Base-by-base conservation (phyloP, 352 stramenopile genomes). In the Globisporangium apiculatum region DNA sequence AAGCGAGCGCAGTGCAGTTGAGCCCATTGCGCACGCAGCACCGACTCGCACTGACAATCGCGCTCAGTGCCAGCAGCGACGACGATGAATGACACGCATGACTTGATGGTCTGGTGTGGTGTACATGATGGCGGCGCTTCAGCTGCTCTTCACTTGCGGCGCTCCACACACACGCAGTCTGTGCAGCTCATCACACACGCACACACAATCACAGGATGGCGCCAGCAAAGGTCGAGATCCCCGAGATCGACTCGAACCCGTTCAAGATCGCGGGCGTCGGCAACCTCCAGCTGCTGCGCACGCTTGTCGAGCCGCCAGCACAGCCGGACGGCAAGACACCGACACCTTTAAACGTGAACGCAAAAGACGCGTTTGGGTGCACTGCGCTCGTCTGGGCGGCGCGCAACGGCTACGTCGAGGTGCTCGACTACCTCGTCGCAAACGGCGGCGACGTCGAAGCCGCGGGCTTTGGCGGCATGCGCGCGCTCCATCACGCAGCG, bases 221-320 rank as follows among this genome's bases (percentile, higher is more conserved):
- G 15, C 60, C 55, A 48, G 51, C 57, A n/a, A 94, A 92, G 71
- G 71, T 83, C 51, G 79, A 95, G 64, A 59, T 89, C 53, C 79
- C 81, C 0, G 83, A 89, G 17, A 78, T 93, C 53, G 85, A 95
- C 61, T 83, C 72, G 36, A 93, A 95, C 48, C 85, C 81, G 48
- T 93, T 89, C 60, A 95, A 95, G 69, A 87, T 95, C 68, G 83
- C 85, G 54, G 66, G 79, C 14, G 79, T 90, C 14, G 85, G 85
- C 24, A 92, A 95, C 49, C 48, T 91, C 36, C 69, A 81, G 58
- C 67, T 88, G 41, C 65, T 95, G 35, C 72, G 81, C 58, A 73
- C 69, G 54, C 70, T 95, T 9, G 80, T 93, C 18, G 82, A 91
- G 51, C 72, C 74, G 0, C 55, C 67, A 14, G 64, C 73, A 36